Base-by-base conservation (phyloP, 352 stramenopile genomes). In the Globisporangium nodosum region DNA sequence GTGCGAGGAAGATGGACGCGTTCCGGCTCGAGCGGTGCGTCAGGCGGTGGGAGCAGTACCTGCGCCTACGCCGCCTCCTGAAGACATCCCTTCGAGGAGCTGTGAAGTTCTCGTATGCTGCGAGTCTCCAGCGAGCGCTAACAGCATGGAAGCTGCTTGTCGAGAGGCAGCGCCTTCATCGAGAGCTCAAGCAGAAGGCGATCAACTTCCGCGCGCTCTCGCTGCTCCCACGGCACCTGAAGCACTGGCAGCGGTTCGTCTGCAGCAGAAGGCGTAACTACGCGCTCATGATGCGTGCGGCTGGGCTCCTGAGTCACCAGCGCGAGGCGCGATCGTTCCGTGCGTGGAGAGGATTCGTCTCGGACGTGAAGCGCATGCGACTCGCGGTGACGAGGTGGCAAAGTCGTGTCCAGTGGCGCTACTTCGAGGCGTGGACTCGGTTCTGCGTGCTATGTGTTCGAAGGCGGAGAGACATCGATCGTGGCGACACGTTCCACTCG, bases 161-260 rank as follows among this genome's bases (percentile, higher is more conserved):
- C 8, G n/a, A 15, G 0, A 30, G 56, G 30, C 54, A 61, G 7
- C 43, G 31, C 5, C 53, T 78, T 3, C 52, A 43, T 3, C 43
- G 50, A 12, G 15, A 52, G 0, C 66, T 84, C 6, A 54, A 64
- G 47, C 46, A 82, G 12, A 79, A 79, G 18, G 78, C 78, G 2
- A 4, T 51, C 9, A 71, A 70, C 0, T 86, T 83, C 42, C 71
- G 66, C 1, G 69, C 73, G 7, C 76, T 81, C n/a, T 67, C 60
- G 9, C 5, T 80, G 0, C 49, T 84, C 1, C 72, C 72, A 0
- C 49, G 56, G 15, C 57, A 63, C 61, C 81, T 85, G 31, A n/a
- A 42, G 2, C 49, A 40, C 0, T 84, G 78, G 78, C 71, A 56
- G 40, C 30, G 31, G 0, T 76, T 61, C 33, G n/a, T 70, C 0